These are phyloP conservation scores for Tricholoma hemisulphureum DNA, from an alignment of 768 basidiomycete species.

Conservation along the genomic window DNA sequence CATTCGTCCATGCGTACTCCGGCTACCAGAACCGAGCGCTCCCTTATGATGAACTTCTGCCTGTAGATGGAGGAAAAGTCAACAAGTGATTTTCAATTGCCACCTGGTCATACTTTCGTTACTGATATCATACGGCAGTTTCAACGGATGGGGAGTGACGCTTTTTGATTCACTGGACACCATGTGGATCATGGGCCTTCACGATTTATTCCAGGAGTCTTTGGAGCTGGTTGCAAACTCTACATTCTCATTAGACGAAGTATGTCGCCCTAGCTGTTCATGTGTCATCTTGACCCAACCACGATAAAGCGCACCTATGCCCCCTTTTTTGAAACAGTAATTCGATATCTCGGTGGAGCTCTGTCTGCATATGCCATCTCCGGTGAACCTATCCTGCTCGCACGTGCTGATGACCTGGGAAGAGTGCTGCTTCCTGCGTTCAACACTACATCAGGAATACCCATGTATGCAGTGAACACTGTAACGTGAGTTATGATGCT, in stretches of 20 bases:
- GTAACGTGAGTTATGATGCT: slow-evolving; percentile 38
- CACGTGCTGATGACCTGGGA: slow-evolving; percentile 73
- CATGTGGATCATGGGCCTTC: slow-evolving; percentile 75
- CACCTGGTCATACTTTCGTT: neutral
- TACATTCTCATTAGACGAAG: slow-evolving; percentile 43
- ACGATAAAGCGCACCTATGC: slow-evolving; percentile 29
- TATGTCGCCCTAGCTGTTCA: slow-evolving; percentile 20
- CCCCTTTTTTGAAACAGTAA: slow-evolving; percentile 78
- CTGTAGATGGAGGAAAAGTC: slow-evolving; percentile 44
- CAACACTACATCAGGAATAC: slow-evolving; percentile 66
- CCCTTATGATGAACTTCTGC: slow-evolving; percentile 57
- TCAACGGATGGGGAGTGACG: slow-evolving; percentile 75
- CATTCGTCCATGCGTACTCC: slow-evolving; percentile 61
- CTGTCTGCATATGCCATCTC: slow-evolving; percentile 79
- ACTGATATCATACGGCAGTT: slow-evolving; percentile 35
- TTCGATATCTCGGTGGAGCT: slow-evolving; percentile 82
- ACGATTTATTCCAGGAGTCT: slow-evolving; percentile 61
- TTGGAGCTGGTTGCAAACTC: slow-evolving; percentile 48
- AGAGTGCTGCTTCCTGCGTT: slow-evolving; percentile 69
- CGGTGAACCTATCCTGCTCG: slow-evolving; percentile 56
- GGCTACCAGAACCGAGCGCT: slow-evolving; percentile 53
- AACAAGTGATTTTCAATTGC: slow-evolving; percentile 50
- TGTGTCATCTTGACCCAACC: neutral
- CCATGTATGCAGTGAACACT: slow-evolving; percentile 66
- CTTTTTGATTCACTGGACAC: slow-evolving; percentile 80